Evolutionary conservation across 164 flowering plant species (phyloP).

Genomic region (Tetrastigma voinierianum): DNA sequence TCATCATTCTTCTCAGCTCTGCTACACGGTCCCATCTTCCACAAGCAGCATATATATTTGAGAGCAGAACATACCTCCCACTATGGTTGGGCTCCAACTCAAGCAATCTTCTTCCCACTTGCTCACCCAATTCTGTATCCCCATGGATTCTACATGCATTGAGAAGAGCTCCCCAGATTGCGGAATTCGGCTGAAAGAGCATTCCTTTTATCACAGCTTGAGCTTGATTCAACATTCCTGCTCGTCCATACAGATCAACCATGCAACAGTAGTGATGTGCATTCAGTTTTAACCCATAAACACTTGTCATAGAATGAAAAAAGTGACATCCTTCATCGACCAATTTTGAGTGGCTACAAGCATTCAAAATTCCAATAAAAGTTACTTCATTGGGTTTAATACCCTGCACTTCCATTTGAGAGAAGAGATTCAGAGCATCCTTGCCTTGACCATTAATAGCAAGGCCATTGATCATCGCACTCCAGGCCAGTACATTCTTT

Average conservation of each 20-base stretch:
- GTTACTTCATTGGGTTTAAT: conserved; percentile 20
- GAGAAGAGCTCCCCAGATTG: conserved; percentile 22
- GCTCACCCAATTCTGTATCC: conserved; percentile 17
- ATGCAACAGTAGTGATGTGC: conserved; percentile 23
- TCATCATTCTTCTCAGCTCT: conserved; percentile 15
- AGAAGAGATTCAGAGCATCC: conserved; percentile 17
- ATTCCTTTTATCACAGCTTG: conserved; percentile 13
- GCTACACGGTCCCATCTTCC: conserved; percentile 22
- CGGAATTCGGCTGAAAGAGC: conserved; percentile 19
- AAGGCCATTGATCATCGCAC: conserved; percentile 22
- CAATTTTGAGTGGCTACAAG: conserved; percentile 20
- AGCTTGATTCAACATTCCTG: conserved; percentile 20
- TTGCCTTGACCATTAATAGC: conserved; percentile 21
- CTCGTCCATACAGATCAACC: conserved; percentile 27
- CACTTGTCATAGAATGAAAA: conserved; percentile 18
- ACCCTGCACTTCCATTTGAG: conserved; percentile 15
- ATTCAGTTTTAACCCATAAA: conserved; percentile 17
- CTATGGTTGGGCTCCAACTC: conserved; percentile 30
- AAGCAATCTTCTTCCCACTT: conserved; percentile 19
- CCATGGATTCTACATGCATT: conserved; percentile 23
- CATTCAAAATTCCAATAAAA: conserved; percentile 17
- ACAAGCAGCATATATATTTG: conserved; percentile 18
- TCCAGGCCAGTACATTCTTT: conserved; percentile 25
- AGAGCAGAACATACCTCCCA: conserved; percentile 27
- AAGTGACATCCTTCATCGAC: conserved; percentile 12